Base-by-base conservation (phyloP, 306 rosid species). In the Sicyos baderoa region DNA sequence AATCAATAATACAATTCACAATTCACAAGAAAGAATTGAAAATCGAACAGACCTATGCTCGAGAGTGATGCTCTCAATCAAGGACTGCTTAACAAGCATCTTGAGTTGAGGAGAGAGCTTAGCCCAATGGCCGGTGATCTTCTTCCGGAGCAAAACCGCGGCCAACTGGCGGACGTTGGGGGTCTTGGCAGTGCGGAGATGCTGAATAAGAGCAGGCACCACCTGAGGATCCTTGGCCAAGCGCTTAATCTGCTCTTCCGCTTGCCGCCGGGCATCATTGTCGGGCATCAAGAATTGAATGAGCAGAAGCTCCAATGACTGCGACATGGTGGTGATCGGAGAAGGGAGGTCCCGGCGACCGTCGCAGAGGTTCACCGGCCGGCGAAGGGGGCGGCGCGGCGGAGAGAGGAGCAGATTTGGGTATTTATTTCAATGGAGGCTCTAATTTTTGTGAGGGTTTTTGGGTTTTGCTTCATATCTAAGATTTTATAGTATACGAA, bases 41-140 rank as follows among this genome's bases (percentile, higher is more conserved):
- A 35, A 15, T 19, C 18, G 8, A 71, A 22, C 1, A 51, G 50
- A 83, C 99, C 97, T 94, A 73, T 94, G 86, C 81, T 94, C 99
- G 88, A 94, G 66, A 18, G 99, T 94, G 64, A 94, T 89, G 81
- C 89, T 82, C 29, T 94, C 92, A 11, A 90, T 84, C 55, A 90
- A 90, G 42, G 96, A 90, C 51, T 88, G 95, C 80, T 86, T 94
- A 40, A 90, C 93, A 25, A 86, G 87, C 13, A 49, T 85, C 81
- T 94, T 94, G 45, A 76, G 81, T 19, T 81, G 85, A 4, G 90
- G 92, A 7, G 96, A 76, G 64, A 94, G 97, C 81, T 94, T 94
- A 65, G 99, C 86, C 99, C 96, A 94, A 61, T 94, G 99, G 11
- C 95, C 97, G 2, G 96, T 90, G 96, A 94, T 94, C 85, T 88